phyloP scores from a whole-genome alignment of 805 yeast genomes.

The Ascoidea rubescens region DNA sequence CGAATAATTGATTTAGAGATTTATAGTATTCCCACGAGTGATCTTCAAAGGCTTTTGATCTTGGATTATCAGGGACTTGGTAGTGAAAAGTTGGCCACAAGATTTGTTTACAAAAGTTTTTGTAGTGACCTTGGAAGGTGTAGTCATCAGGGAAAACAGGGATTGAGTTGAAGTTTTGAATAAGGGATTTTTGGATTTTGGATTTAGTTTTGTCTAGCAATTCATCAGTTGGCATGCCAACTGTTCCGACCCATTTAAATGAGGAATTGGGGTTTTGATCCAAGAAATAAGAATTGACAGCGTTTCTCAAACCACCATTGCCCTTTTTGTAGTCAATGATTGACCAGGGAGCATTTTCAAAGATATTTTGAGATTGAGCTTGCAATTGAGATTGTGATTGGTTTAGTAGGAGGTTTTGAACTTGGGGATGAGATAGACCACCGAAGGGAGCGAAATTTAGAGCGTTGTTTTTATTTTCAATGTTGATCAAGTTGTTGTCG shows the following conservation, averaged over 20 bases:
- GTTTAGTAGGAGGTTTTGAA: conserved; percentile 28
- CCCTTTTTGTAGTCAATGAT: conserved; percentile 61
- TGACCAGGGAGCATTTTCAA: conserved; percentile 52
- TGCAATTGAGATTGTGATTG: neutral
- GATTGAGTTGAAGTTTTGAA: conserved; percentile 31
- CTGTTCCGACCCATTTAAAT: conserved; percentile 75
- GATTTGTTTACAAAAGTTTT: conserved; percentile 83
- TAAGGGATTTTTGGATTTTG: conserved; percentile 36
- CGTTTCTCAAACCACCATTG: conserved; percentile 81
- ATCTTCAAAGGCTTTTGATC: conserved; percentile 87
- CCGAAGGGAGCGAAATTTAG: conserved; percentile 50
- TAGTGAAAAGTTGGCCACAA: conserved; percentile 93
- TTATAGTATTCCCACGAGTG: conserved; percentile 86
- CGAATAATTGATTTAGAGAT: conserved; percentile 61
- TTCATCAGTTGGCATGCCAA: conserved; percentile 83
- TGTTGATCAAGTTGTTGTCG: conserved; percentile 13
- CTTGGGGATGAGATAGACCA: conserved; percentile 55
- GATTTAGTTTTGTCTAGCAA: conserved; percentile 43
- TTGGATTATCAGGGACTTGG: conserved; percentile 91
- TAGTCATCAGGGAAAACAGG: conserved; percentile 66
- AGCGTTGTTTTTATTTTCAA: conserved; percentile 16
- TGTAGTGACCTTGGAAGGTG: conserved; percentile 82
- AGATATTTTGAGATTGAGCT: conserved; percentile 19
- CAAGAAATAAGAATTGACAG: conserved; percentile 47
- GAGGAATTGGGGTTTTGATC: conserved; percentile 23